Evolutionary conservation across 2,329 filamentous ascomycete species (phyloP).

Genomic region (Microthyrium microscopicum): DNA sequence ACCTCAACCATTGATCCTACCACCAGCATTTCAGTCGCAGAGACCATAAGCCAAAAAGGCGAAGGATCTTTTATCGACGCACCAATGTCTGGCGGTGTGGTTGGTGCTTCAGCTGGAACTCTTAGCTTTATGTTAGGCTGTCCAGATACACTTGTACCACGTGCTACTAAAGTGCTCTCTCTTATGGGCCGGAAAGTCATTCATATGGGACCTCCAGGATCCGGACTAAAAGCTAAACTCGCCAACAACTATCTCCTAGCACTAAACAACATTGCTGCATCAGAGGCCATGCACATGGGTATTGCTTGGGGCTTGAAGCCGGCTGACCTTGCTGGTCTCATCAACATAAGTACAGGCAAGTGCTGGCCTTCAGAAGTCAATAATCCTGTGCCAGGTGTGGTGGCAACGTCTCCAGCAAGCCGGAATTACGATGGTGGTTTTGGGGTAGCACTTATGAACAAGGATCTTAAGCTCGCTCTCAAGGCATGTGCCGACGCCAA

Average conservation of each 20-base stretch:
- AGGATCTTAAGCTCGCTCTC: conserved; percentile 32
- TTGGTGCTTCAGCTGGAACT: conserved; percentile 73
- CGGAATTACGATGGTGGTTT: conserved; percentile 47
- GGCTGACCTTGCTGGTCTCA: conserved; percentile 59
- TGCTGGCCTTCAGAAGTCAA: conserved; percentile 96
- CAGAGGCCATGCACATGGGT: conserved; percentile 51
- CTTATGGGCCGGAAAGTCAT: conserved; percentile 77
- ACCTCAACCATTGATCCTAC: conserved; percentile 91
- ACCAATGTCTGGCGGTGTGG: conserved; percentile 91
- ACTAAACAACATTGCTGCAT: conserved; percentile 68
- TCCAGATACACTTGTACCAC: conserved; percentile 40
- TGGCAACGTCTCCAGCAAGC: conserved; percentile 56
- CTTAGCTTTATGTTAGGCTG: conserved; percentile 93
- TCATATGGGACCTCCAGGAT: conserved; percentile 70
- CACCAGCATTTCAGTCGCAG: conserved; percentile 63
- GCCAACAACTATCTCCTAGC: conserved; percentile 96
- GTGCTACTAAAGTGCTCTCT: conserved; percentile 51
- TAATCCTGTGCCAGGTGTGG: conserved; percentile 79
- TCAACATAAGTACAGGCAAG: conserved; percentile 84
- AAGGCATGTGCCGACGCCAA: conserved; percentile 27
- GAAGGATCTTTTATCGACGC: conserved; percentile 78
- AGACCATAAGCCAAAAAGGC: conserved; percentile 46
- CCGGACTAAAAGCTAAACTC: conserved; percentile 79
- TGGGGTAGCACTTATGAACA: conserved; percentile 31
- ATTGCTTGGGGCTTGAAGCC: conserved; percentile 46